Conservation (phyloP, 163 green algal species). For the Volvox carteri region DNA sequence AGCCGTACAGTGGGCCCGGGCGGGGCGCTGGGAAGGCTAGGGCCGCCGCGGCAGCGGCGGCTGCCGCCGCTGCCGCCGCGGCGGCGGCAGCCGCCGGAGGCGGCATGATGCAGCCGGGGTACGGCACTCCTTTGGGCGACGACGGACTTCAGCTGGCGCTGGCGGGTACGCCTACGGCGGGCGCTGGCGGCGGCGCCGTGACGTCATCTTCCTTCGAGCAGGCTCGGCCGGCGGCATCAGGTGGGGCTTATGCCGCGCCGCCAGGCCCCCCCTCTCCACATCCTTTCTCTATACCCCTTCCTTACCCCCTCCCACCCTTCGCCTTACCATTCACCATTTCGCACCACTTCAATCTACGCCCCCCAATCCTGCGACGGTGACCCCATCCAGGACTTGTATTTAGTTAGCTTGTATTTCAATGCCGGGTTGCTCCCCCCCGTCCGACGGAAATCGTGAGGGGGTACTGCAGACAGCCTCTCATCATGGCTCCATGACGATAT, state of each 20-base stretch:
- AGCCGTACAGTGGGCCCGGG: slow-evolving; percentile 22
- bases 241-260: not conserved
- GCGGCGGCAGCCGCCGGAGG: not conserved
- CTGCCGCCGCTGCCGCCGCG: not conserved
- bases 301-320: too few relatives aligned
- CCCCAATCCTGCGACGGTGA: too few relatives aligned
- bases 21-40: slow-evolving; percentile 19
- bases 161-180: not conserved
- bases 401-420: too few relatives aligned
- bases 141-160: not conserved
- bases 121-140: not conserved
- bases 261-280: too few relatives aligned
- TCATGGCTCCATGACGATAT: too few relatives aligned
- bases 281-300: too few relatives aligned
- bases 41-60: not conserved
- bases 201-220: slow-evolving; percentile 4
- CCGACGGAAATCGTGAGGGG: too few relatives aligned
- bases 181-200: slow-evolving; percentile 28
- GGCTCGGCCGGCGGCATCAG: slow-evolving; percentile 38
- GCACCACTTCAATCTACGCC: too few relatives aligned
- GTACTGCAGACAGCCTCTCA: too few relatives aligned
- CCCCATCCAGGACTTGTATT: too few relatives aligned
- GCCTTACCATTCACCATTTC: too few relatives aligned
- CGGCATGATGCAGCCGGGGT: not conserved
- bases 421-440: too few relatives aligned